Base-by-base conservation (phyloP, 495 filamentous ascomycete genomes). In the Neurospora terricola region DNA sequence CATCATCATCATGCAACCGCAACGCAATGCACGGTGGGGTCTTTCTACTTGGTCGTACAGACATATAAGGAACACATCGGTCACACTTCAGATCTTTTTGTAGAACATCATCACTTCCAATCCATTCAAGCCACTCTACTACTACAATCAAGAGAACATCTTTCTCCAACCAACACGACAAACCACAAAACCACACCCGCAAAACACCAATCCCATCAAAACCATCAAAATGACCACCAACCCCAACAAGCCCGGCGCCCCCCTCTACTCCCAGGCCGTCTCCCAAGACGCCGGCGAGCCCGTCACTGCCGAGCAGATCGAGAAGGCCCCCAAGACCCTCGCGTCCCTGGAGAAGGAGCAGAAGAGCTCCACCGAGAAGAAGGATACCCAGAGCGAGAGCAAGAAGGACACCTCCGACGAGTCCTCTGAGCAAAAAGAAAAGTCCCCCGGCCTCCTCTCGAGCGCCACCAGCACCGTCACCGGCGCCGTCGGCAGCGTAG, bases 401-500 rank as follows among this genome's bases (percentile, higher is more conserved):
- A 62, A 62, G 54, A 30, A 30, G 5, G 12, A 8, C 12, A 30
- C 5, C 23, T 62, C 54, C 54, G 12, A 27, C 4, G 4, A 59
- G 34, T 34, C 34, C 34, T 0, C 34, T 30, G 54, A 62, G 54
- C 54, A 62, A 30, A 9, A 62, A 62, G 54, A 62, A 62, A 62
- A 62, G 5, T 16, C 54, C 12, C 12, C 54, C 23, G 54, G 54
- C 23, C 12, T 62, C 54, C 23, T 62, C 12, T 16, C 54, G 54
- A 62, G 23, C 54, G 54, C 54, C 54, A 62, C 54, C 54, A 62
- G 54, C 54, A 62, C 54, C 66, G 81, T 91, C 11, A 88, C 90
- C 7, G 91, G 91, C 72, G 89, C 90, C 11, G 88, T 86, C 69
- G 88, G 90, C 43, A 82, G 87, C 39, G 90, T 90, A 8, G 81